Percentiles rank a stretch among this genome's conserved stretches.
phyloP scores from a whole-genome alignment of 495 filamentous ascomycete species.

The Aspergillus funiculosus region DNA sequence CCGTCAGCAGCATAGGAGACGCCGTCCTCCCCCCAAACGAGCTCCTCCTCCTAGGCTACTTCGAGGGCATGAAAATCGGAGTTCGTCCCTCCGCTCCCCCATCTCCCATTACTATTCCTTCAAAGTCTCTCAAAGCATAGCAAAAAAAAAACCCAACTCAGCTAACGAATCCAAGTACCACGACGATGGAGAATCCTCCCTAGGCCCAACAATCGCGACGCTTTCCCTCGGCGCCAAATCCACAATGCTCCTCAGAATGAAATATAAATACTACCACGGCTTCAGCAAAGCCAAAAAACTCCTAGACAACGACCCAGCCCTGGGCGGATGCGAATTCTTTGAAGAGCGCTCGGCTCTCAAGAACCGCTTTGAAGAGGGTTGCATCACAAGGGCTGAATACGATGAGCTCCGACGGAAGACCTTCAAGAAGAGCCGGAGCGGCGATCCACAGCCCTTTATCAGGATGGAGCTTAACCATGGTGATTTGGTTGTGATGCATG shows the following conservation, averaged over 20 bases:
- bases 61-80: constrained; percentile 60
- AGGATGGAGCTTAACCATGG: constrained; percentile 61
- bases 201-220: constrained; percentile 72
- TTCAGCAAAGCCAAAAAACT: constrained; percentile 24
- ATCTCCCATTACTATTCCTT: too few species aligned
- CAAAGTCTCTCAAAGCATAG: too few species aligned
- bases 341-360: constrained; percentile 36
- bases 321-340: constrained; percentile 36
- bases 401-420: constrained; percentile 12
- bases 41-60: constrained; percentile 67
- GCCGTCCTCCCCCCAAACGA: constrained; percentile 54
- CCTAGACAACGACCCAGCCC: constrained; percentile 23
- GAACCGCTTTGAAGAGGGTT: constrained; percentile 18
- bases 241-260: constrained; percentile 65
- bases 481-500: constrained; percentile 80
- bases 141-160: constrained; percentile 1
- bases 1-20: constrained; percentile 26
- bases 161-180: constrained; percentile 53
- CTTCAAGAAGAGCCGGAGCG: constrained; percentile 8
- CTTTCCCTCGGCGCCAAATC: constrained; percentile 67
- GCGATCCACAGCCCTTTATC: constrained; percentile 20
- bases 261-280: constrained; percentile 48
- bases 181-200: constrained; percentile 72
- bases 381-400: constrained; percentile 21
- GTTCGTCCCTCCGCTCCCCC: constrained; percentile 50